Evolutionary conservation across 106 monocot genomes (phyloP).

Genomic region (Dendrobium huoshanense): DNA sequence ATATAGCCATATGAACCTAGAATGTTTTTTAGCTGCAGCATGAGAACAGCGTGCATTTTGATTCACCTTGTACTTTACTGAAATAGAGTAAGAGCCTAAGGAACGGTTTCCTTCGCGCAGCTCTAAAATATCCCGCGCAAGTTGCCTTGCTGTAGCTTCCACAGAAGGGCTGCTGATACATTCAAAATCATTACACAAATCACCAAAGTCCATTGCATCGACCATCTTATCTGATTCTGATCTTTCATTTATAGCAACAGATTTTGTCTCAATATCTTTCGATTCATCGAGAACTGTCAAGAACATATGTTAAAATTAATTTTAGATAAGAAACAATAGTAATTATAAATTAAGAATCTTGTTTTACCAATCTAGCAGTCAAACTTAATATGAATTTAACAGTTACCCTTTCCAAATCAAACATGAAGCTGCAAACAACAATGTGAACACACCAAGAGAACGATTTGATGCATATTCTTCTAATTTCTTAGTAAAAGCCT

Average conservation of each 20-base stretch:
- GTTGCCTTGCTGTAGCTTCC: constrained; percentile 78
- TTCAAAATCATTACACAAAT: constrained; percentile 87
- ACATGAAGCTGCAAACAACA: background rate
- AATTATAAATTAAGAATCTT: background rate
- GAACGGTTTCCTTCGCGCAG: constrained; percentile 78
- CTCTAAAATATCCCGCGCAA: constrained; percentile 79
- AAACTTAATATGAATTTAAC: background rate
- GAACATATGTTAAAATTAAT: background rate
- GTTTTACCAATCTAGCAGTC: background rate
- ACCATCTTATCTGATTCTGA: constrained; percentile 62
- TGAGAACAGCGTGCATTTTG: background rate
- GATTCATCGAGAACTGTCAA: constrained; percentile 52
- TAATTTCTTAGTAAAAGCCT: background rate
- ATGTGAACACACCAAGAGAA: background rate
- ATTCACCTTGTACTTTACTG: constrained; percentile 87
- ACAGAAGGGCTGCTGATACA: constrained; percentile 88
- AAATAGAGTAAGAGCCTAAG: constrained; percentile 47
- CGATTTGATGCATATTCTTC: background rate
- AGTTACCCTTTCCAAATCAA: too few relatives aligned
- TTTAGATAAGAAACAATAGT: background rate
- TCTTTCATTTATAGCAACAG: constrained; percentile 20
- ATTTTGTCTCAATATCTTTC: constrained; percentile 42
- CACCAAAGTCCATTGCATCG: constrained; percentile 71
- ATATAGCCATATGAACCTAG: background rate
- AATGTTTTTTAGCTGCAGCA: background rate